Percentiles rank a stretch among this genome's conserved stretches.
phyloP scores from a whole-genome alignment of 2,329 filamentous ascomycete genomes.

The Aspergillus transmontanensis region DNA sequence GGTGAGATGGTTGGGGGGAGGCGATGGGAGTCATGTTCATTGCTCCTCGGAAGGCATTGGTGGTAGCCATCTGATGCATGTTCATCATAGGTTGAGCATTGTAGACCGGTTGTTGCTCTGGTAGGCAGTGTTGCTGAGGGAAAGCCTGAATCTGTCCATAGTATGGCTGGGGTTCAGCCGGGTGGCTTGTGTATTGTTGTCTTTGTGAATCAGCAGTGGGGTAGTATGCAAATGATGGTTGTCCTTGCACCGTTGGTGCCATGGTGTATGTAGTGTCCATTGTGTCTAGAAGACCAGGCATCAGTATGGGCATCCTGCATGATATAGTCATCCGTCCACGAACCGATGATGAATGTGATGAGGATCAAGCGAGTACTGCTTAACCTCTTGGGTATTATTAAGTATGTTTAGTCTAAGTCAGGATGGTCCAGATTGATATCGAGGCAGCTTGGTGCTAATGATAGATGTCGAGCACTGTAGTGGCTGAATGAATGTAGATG shows the following conservation, averaged over 20 bases:
- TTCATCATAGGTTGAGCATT: slow-evolving; percentile 47
- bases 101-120: slow-evolving; percentile 40
- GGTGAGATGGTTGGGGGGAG: slow-evolving; percentile 71
- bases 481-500: slow-evolving; percentile 28
- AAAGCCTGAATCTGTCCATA: slow-evolving; percentile 42
- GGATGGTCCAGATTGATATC: slow-evolving; percentile 3
- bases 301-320: slow-evolving; percentile 1
- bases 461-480: slow-evolving; percentile 1
- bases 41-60: slow-evolving; percentile 45
- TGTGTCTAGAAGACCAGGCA: slow-evolving; percentile 22
- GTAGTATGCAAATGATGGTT: slow-evolving; percentile 85
- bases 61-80: slow-evolving; percentile 46
- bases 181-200: slow-evolving; percentile 73
- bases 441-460: not conserved
- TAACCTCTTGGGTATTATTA: slow-evolving; percentile 19
- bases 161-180: slow-evolving; percentile 53
- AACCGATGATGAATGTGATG: slow-evolving; percentile 11
- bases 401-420: slow-evolving; percentile 14
- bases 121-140: slow-evolving; percentile 26
- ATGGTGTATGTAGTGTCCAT: slow-evolving; percentile 68
- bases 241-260: slow-evolving; percentile 61
- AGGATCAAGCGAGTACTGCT: slow-evolving; percentile 10
- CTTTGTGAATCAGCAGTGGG: slow-evolving; percentile 72
- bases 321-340: not conserved
- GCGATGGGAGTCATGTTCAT: slow-evolving; percentile 66